phyloP scores from a whole-genome alignment of 2,329 filamentous ascomycete species.

The Phialocephala sp. region DNA sequence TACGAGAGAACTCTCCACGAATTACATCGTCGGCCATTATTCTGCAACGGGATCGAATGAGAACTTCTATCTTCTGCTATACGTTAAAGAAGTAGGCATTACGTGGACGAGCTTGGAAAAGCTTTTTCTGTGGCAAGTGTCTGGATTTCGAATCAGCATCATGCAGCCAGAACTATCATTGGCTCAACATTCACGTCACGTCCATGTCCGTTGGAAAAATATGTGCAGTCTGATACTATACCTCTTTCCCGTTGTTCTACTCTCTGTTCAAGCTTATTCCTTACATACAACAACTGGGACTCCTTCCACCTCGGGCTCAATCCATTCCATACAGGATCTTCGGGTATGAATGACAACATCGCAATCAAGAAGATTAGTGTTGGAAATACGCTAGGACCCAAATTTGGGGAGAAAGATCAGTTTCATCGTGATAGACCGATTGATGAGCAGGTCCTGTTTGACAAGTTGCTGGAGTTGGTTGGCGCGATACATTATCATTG shows the following conservation, averaged over 20 bases:
- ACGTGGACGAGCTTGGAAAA: background rate
- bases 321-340: conserved; percentile 40
- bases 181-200: background rate
- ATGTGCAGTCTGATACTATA: background rate
- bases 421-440: conserved; percentile 17
- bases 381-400: conserved; percentile 44
- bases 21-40: background rate
- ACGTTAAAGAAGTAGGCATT: background rate
- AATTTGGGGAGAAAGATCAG: conserved; percentile 13
- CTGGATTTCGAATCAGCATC: background rate
- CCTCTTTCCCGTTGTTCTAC: background rate
- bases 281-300: conserved; percentile 16
- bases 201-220: background rate
- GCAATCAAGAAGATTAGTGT: conserved; percentile 20
- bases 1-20: conserved; percentile 3
- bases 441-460: conserved; percentile 15
- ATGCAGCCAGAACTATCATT: background rate
- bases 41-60: background rate
- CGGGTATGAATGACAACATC: conserved; percentile 44
- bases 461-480: conserved; percentile 14
- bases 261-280: conserved; percentile 14
- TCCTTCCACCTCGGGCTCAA: conserved; percentile 18
- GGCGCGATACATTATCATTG: conserved; percentile 2
- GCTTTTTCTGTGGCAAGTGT: conserved; percentile 1
- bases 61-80: background rate